Conservation (phyloP, 352 stramenopile genomes). For the Aphanomyces stellatus region DNA sequence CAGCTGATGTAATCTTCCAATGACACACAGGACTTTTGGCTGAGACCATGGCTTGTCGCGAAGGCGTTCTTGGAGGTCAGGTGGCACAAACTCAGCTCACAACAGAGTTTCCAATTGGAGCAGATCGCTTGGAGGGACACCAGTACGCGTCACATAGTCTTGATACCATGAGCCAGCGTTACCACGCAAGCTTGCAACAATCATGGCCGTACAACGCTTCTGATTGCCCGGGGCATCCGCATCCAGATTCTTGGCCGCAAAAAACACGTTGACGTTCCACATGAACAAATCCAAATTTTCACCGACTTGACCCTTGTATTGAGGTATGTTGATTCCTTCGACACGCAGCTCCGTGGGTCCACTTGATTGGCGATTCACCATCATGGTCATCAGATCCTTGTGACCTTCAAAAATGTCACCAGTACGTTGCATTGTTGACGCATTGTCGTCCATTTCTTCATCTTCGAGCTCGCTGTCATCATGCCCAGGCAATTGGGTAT, state of each 20-base stretch:
- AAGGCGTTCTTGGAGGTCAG: slow-evolving; percentile 22
- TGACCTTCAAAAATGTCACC: neutral
- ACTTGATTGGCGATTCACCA: neutral
- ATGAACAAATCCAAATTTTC: neutral
- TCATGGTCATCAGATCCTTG: neutral
- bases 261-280: neutral
- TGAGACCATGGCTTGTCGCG: slow-evolving; percentile 20
- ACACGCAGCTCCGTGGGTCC: neutral
- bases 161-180: neutral
- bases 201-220: neutral
- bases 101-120: neutral
- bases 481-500: too few relatives aligned
- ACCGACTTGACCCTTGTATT: neutral
- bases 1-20: slow-evolving; percentile 22
- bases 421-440: neutral
- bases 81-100: slow-evolving; percentile 20
- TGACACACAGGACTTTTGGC: slow-evolving; percentile 11
- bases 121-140: neutral
- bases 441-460: neutral
- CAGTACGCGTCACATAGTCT: neutral
- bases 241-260: neutral
- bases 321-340: neutral
- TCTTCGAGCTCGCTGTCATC: neutral
- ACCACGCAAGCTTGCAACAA: neutral
- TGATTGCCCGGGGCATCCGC: neutral